Base-by-base conservation (phyloP, 495 filamentous ascomycete genomes). In the Bombardia bombarda region DNA sequence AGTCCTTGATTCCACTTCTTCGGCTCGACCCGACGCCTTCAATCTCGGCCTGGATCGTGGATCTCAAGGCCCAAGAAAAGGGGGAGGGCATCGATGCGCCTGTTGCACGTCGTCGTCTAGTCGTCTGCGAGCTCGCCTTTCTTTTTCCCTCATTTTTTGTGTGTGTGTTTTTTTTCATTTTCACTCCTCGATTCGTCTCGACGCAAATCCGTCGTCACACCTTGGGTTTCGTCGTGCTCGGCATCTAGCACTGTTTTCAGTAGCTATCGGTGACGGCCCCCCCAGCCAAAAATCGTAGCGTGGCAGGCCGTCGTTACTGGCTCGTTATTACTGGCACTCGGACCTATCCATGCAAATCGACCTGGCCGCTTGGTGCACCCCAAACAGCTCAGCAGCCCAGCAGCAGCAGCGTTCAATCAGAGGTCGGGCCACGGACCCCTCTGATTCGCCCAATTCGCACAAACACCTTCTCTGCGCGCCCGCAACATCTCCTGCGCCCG, bases 401-500 rank as follows among this genome's bases (percentile, higher is more conserved):
- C n/a, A n/a, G n/a, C n/a, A 33, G 32, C 44, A 40, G 42, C 34
- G 14, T 34, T 49, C 45, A 43, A 40, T 43, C 46, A n/a, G n/a
- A 39, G 25, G 45, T 49, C 47, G 40, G 41, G 37, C 57, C 35
- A 52, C 45, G 46, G 46, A 40, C 50, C 22, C 14, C 32, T 43
- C 61, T 56, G 59, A 57, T 61, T 61, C 50, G 51, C 34, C 56
- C 46, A 53, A 60, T 57, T 57, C 46, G 40, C 21, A 43, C 58
- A 57, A 59, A 59, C 57, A 57, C 49, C 49, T 55, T 47, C 32
- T 46, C 56, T 60, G 51, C 56, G 57, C 49, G 55, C 53, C 60
- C 55, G 49, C 51, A 55, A 56, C 51, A 49, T 51, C 52, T 58
- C 55, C 51, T 55, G 47, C 51, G 42, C 53, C 43, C 51, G 53